Base-by-base conservation (phyloP, 2,329 filamentous ascomycete genomes). In the Aspergillus aculeatinus region DNA sequence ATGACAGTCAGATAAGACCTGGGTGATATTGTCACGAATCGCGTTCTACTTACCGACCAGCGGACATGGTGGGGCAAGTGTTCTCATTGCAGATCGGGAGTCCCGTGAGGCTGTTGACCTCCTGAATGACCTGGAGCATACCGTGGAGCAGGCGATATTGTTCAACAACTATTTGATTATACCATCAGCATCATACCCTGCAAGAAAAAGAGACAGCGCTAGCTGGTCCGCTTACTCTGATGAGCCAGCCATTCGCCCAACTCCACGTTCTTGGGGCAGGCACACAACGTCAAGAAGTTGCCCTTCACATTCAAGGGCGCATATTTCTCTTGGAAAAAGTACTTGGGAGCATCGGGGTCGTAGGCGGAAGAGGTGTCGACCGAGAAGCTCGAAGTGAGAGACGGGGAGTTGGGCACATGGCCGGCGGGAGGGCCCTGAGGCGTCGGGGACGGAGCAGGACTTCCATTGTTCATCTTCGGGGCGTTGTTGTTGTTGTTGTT, bases 161-260 rank as follows among this genome's bases (percentile, higher is more conserved):
- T 78, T 97, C 93, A 68, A 96, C 91, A 67, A 96, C 92, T 96
- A 68, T 61, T 53, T 21, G 14, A 35, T 39, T 9, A 35, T 49
- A 29, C 25, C 3, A 39, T 63, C 51, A 61, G 57, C 25, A 23
- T 21, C 35, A 7, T 12, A 19, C 4, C 10, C 12, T 42, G 48
- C 21, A 9, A 16, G 16, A 12, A 29, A 21, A 29, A 10, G 27
- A 29, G 2, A 42, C 23, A 16, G 21, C 21, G 39, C 39, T n/a
- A 9, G 53, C 53, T 31, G 49, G 53, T 33, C 50, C 49, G 70
- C 79, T 73, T 83, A 96, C 94, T 88, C 83, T 97, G 94, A 76
- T 97, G 92, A 64, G 93, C 93, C 68, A 97, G 85, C 94, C 94
- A 98, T 78, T 98, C 94, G 66, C 92, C 94, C 73, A 92, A 87